A percentile compares a stretch with the other conserved stretches of the same genome.
These are phyloP conservation scores for Coemansia sp. DNA, from an alignment of 192 early-diverging fungal genomes.

Conservation along the genomic window DNA sequence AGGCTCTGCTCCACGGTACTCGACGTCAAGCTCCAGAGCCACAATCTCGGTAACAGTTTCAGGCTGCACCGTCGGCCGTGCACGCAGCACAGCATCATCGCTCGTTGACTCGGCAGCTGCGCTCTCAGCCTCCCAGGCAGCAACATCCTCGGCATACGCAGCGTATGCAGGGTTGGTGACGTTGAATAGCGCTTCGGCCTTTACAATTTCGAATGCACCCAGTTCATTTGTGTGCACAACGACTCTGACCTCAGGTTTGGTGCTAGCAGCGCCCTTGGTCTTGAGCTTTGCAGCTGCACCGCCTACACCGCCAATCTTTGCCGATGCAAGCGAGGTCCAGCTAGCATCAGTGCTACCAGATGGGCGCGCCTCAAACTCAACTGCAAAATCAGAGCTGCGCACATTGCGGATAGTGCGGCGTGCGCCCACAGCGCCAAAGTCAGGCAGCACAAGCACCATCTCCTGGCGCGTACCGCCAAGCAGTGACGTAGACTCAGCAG, in stretches of 20 bases:
- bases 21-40: constrained; percentile 59
- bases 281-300: constrained; percentile 69
- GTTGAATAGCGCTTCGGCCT: constrained; percentile 58
- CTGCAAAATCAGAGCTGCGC: constrained; percentile 50
- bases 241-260: constrained; percentile 80
- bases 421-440: constrained; percentile 68
- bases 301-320: constrained; percentile 69
- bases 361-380: constrained; percentile 77
- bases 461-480: constrained; percentile 48
- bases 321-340: constrained; percentile 34
- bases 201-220: constrained; percentile 64
- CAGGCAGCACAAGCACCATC: constrained; percentile 34
- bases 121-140: constrained; percentile 41
- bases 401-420: constrained; percentile 88
- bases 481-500: constrained; percentile 64
- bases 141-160: constrained; percentile 32
- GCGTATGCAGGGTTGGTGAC: constrained; percentile 47
- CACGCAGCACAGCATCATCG: constrained; percentile 35
- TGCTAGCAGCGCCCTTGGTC: constrained; percentile 48
- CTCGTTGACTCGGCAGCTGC: constrained; percentile 54
- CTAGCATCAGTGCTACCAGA: constrained; percentile 49
- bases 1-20: constrained; percentile 58
- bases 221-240: constrained; percentile 78
- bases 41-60: constrained; percentile 47
- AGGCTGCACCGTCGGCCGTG: constrained; percentile 27